These are phyloP conservation scores for Kewa caespitosa DNA, from an alignment of 179 eudicot genomes.

Conservation along the genomic window DNA sequence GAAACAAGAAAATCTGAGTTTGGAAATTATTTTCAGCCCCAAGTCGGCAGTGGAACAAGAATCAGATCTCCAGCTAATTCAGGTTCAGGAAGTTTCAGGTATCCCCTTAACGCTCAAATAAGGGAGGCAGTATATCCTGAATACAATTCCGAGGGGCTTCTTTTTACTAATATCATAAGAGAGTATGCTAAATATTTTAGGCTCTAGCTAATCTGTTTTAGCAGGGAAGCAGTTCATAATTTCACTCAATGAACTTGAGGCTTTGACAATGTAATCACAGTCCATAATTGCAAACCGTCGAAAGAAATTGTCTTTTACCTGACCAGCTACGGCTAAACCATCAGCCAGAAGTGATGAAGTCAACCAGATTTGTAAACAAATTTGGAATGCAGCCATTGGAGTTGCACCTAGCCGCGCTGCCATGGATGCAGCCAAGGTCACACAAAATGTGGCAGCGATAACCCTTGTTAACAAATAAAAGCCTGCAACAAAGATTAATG, in stretches of 20 bases:
- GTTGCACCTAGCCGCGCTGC: conserved; percentile 89
- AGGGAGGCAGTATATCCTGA: not conserved
- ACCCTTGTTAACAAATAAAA: conserved; percentile 67
- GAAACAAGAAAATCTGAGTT: too few relatives aligned
- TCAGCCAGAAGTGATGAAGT: conserved; percentile 95
- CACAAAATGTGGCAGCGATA: conserved; percentile 88
- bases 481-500: conserved; percentile 42
- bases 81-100: too few relatives aligned
- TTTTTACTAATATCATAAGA: not conserved
- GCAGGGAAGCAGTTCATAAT: not conserved
- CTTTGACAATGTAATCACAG: not conserved
- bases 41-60: too few relatives aligned
- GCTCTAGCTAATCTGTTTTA: not conserved
- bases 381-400: conserved; percentile 93
- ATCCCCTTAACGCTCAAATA: not conserved
- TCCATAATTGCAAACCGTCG: not conserved
- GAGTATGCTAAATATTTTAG: not conserved
- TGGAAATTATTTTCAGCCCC: too few relatives aligned
- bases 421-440: conserved; percentile 88
- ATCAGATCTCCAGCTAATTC: too few relatives aligned
- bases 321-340: conserved; percentile 98
- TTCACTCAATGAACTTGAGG: not conserved
- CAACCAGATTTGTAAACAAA: conserved; percentile 94
- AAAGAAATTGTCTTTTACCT: conserved; percentile 44
- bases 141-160: not conserved